A percentile compares a stretch with the other conserved stretches of the same genome.
phyloP scores from a whole-genome alignment of 805 yeast species.

The Ogataea chonburiensis region DNA sequence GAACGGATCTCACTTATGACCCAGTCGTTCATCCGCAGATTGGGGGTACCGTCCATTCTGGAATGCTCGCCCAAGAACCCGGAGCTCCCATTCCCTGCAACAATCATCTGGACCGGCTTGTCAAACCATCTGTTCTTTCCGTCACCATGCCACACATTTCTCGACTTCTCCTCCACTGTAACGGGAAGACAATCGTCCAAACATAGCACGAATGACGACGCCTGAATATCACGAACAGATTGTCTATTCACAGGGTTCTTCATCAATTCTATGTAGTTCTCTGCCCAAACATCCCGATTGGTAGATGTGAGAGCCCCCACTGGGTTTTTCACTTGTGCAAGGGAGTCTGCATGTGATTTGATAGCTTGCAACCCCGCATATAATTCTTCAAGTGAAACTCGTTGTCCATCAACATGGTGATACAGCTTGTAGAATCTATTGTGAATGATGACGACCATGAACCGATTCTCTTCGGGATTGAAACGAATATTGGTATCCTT shows the following conservation, averaged over 20 bases:
- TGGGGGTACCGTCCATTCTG: conserved; percentile 97
- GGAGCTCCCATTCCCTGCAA: conserved; percentile 78
- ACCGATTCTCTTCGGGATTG: conserved; percentile 52
- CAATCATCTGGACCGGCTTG: conserved; percentile 84
- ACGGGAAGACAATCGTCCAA: conserved; percentile 72
- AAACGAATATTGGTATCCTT: conserved; percentile 58
- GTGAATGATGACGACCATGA: conserved; percentile 68
- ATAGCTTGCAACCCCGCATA: conserved; percentile 61
- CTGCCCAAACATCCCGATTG: conserved; percentile 81
- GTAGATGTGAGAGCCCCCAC: conserved; percentile 80
- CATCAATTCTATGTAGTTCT: conserved; percentile 54
- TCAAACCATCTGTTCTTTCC: conserved; percentile 89
- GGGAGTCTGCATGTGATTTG: conserved; percentile 34
- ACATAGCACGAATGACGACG: conserved; percentile 77
- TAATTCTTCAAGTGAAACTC: conserved; percentile 47
- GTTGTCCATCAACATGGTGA: conserved; percentile 52
- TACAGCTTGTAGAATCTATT: conserved; percentile 78
- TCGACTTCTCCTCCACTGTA: conserved; percentile 79
- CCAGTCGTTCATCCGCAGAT: conserved; percentile 80
- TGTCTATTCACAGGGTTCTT: conserved; percentile 60
- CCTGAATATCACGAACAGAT: conserved; percentile 65
- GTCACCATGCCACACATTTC: conserved; percentile 92
- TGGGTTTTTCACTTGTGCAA: conserved; percentile 46
- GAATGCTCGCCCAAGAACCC: conserved; percentile 97
- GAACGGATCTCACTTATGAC: conserved; percentile 58